A percentile compares a stretch with the other conserved stretches of the same genome.
Evolutionary conservation across 139 green algal genomes (phyloP).

Genomic region (Chlorella sp.): DNA sequence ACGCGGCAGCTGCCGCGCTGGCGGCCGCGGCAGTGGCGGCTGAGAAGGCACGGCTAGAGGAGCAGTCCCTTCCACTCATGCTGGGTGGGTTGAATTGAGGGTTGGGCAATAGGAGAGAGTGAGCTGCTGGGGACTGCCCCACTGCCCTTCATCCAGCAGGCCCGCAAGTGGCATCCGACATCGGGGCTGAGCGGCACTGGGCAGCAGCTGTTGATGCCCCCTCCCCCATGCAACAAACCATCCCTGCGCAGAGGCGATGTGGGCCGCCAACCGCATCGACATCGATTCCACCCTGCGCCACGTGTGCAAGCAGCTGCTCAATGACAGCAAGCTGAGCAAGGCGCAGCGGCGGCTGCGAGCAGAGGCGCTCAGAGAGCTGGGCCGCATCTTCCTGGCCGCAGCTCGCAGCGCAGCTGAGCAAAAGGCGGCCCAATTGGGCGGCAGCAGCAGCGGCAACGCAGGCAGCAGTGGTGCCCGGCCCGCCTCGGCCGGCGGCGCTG

Average conservation of each 20-base stretch:
- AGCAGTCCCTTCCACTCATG: conserved; percentile 83
- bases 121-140: no score
- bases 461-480: background rate
- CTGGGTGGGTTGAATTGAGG: conserved; percentile 44
- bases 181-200: no score
- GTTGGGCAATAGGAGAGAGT: background rate
- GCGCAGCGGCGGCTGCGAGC: conserved; percentile 52
- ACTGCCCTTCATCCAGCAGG: no score
- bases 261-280: conserved; percentile 92
- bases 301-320: conserved; percentile 61
- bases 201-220: no score
- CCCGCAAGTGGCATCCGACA: no score
- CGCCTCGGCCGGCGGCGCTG: background rate
- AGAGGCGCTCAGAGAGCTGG: conserved; percentile 61
- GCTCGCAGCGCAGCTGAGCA: background rate
- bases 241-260: conserved; percentile 86
- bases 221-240: no score
- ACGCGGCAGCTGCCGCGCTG: background rate
- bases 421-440: background rate
- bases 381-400: conserved; percentile 64
- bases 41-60: conserved; percentile 66
- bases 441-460: background rate
- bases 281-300: conserved; percentile 87
- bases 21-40: conserved; percentile 10
- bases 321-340: conserved; percentile 43